phyloP scores from a whole-genome alignment of 2,329 filamentous ascomycete species.

The Capronia epimyces region DNA sequence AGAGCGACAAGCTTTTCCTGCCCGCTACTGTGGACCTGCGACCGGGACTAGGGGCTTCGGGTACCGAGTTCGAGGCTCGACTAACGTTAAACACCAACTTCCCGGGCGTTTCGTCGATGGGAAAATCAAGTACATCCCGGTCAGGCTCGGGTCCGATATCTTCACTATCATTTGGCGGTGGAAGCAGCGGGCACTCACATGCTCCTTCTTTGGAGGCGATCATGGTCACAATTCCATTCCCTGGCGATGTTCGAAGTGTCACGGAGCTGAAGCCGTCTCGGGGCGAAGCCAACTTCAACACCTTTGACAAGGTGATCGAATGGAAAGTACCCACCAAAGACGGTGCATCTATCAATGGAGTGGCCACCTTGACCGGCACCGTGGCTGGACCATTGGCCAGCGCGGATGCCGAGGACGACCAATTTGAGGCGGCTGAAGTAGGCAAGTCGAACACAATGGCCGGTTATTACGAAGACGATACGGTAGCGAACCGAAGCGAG shows the following conservation, averaged over 20 bases:
- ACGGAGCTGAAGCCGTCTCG: constrained; percentile 73
- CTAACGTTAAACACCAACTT: constrained; percentile 66
- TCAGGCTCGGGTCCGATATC: constrained; percentile 45
- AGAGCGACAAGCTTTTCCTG: constrained; percentile 63
- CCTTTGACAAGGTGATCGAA: constrained; percentile 66
- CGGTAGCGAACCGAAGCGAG: constrained; percentile 33
- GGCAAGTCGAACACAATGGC: constrained; percentile 37
- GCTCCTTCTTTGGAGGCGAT: constrained; percentile 69
- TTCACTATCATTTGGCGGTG: constrained; percentile 45
- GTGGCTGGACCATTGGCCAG: constrained; percentile 62
- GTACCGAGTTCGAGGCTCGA: constrained; percentile 83
- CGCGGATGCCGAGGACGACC: constrained; percentile 30
- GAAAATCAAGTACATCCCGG: constrained; percentile 28
- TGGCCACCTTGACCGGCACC: constrained; percentile 71
- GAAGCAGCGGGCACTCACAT: constrained; percentile 49
- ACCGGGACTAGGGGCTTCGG: constrained; percentile 67
- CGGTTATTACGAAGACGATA: constrained; percentile 43
- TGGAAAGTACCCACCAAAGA: constrained; percentile 81
- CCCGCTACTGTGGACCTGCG: constrained; percentile 78
- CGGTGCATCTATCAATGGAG: constrained; percentile 59
- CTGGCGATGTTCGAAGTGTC: constrained; percentile 72
- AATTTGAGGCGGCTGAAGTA: constrained; percentile 30
- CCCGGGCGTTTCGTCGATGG: constrained; percentile 37
- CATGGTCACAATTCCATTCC: constrained; percentile 70
- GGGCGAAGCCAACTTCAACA: constrained; percentile 77